Conservation (phyloP, 768 basidiomycete species). For the Clitopilus passeckerianus region DNA sequence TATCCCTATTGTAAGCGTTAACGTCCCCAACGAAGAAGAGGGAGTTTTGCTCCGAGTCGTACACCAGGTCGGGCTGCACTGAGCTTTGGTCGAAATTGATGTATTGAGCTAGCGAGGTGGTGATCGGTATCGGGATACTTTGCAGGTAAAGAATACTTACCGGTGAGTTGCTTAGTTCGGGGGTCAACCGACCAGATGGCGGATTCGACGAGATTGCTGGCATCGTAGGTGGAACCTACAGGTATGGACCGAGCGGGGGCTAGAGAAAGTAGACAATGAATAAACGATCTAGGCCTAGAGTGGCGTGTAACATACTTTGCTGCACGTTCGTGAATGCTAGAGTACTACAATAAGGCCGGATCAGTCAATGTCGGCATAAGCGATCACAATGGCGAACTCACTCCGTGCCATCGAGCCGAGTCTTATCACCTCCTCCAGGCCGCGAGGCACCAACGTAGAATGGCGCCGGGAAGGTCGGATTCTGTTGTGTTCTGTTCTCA, state of each 20-base stretch:
- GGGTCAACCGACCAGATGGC: conserved; percentile 41
- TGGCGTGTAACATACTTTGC: conserved; percentile 21
- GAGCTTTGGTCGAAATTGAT: conserved; percentile 38
- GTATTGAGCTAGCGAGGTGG: conserved; percentile 32
- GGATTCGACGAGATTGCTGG: conserved; percentile 28
- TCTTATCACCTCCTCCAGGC: background rate
- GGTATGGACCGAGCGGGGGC: conserved; percentile 28
- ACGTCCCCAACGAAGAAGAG: conserved; percentile 42
- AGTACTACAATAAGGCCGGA: conserved; percentile 15
- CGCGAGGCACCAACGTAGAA: conserved; percentile 33
- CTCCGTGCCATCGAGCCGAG: background rate
- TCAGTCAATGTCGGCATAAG: background rate
- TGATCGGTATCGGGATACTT: background rate
- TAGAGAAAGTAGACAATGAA: conserved; percentile 9
- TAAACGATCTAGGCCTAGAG: background rate
- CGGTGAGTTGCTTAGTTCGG: conserved; percentile 30
- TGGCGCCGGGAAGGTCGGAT: conserved; percentile 30
- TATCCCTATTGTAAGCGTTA: conserved; percentile 29
- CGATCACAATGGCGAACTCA: background rate
- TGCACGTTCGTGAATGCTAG: conserved; percentile 30
- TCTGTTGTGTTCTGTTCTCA: conserved; percentile 18
- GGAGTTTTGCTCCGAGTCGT: conserved; percentile 27
- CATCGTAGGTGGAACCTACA: conserved; percentile 13
- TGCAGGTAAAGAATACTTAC: conserved; percentile 18
- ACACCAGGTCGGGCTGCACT: conserved; percentile 32